phyloP scores from a whole-genome alignment of 73 alveolate genomes.

The Paramecium biaurelia region DNA sequence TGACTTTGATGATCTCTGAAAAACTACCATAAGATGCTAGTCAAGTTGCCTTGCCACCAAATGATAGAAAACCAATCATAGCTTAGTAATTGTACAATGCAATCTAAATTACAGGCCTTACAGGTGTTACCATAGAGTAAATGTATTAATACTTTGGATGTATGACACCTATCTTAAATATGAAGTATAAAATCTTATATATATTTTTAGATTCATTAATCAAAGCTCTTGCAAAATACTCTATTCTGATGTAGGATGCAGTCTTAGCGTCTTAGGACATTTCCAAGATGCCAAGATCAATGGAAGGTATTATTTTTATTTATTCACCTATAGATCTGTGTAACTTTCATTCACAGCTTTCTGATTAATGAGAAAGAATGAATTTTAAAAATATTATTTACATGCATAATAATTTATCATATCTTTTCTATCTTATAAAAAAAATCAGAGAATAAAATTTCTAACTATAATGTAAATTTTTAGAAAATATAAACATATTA shows the following conservation, averaged over 20 bases:
- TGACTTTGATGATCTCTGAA: neutral
- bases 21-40: neutral
- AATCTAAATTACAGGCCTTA: neutral
- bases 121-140: neutral
- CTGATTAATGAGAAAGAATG: slow-evolving; percentile 21
- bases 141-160: slow-evolving; percentile 17
- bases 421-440: neutral
- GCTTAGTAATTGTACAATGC: neutral
- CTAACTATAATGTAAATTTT: neutral
- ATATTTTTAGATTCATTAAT: slow-evolving; percentile 1
- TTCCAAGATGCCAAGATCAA: slow-evolving; percentile 44
- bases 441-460: neutral
- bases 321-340: neutral
- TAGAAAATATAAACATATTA: neutral
- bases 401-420: neutral
- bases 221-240: slow-evolving; percentile 7
- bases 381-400: neutral
- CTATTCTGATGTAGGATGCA: slow-evolving; percentile 22
- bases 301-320: slow-evolving; percentile 13
- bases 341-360: slow-evolving; percentile 53
- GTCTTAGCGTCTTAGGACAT: slow-evolving; percentile 36
- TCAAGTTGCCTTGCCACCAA: neutral
- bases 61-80: neutral
- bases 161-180: slow-evolving; percentile 32
- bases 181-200: neutral